phyloP scores from a whole-genome alignment of 768 basidiomycete species.

The Xerocomellus amylosporus region DNA sequence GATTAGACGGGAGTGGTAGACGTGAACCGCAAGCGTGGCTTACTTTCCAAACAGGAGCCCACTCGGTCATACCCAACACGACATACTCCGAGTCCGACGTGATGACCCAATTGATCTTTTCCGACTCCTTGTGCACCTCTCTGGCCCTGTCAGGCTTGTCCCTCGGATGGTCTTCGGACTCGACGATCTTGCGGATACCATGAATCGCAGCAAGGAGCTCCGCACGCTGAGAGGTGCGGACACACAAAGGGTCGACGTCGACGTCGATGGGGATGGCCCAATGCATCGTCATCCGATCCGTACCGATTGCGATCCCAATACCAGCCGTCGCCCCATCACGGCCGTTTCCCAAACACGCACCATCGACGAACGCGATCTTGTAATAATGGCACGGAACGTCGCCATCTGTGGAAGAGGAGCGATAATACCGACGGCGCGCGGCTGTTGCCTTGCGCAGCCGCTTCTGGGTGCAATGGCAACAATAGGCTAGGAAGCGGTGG shows the following conservation, averaged over 20 bases:
- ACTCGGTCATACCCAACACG: background rate
- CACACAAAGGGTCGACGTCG: conserved; percentile 15
- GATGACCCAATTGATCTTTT: background rate
- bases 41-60: conserved; percentile 3
- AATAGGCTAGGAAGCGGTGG: conserved; percentile 13
- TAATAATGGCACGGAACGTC: conserved; percentile 22
- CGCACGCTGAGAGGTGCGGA: conserved; percentile 33
- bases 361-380: conserved; percentile 36
- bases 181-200: conserved; percentile 19
- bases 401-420: background rate
- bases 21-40: background rate
- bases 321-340: conserved; percentile 25
- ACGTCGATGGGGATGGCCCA: conserved; percentile 28
- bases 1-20: background rate
- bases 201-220: conserved; percentile 34
- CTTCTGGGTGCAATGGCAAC: conserved; percentile 8
- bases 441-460: background rate
- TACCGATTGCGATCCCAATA: conserved; percentile 30
- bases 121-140: background rate
- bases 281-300: conserved; percentile 6
- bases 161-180: background rate
- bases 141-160: too few relatives aligned
- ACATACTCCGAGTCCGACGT: conserved; percentile 1
- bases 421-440: background rate
- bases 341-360: conserved; percentile 34